These are phyloP conservation scores for Pseudognaphalium luteoalbum DNA, from an alignment of 129 eudicot species.

Conservation along the genomic window DNA sequence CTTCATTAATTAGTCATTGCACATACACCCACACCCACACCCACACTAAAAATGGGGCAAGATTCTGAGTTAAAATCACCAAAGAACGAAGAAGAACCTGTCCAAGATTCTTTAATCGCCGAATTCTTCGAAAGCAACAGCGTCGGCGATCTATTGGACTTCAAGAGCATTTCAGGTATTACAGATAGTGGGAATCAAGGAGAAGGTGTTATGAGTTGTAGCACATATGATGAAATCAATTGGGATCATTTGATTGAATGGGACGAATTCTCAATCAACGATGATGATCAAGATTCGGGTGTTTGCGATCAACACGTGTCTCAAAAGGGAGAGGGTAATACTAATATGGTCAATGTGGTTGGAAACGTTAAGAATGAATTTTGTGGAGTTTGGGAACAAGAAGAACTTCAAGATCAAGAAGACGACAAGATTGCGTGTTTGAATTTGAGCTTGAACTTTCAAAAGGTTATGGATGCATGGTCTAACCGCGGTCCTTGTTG, in stretches of 20 bases:
- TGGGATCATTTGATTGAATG: slow-evolving; percentile 34
- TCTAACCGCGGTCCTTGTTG: slow-evolving; percentile 40
- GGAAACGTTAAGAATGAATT: slow-evolving; percentile 25
- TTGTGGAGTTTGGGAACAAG: slow-evolving; percentile 27
- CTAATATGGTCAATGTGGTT: slow-evolving; percentile 17
- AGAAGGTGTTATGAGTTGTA: slow-evolving; percentile 19
- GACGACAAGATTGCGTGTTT: slow-evolving; percentile 33
- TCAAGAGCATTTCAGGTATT: slow-evolving; percentile 17
- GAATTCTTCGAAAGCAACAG: slow-evolving; percentile 28
- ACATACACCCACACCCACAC: neutral
- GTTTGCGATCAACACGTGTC: neutral
- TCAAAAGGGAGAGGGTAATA: slow-evolving; percentile 1
- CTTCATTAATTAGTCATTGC: neutral
- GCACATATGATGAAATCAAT: slow-evolving; percentile 17
- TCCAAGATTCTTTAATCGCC: slow-evolving; percentile 12
- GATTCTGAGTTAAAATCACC: slow-evolving; percentile 31
- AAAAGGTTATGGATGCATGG: slow-evolving; percentile 55
- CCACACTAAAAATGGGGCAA: slow-evolving; percentile 20
- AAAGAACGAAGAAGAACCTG: slow-evolving; percentile 34
- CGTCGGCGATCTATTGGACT: neutral
- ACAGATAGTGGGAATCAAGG: slow-evolving; percentile 12
- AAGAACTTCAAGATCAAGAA: slow-evolving; percentile 23
- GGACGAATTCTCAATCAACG: slow-evolving; percentile 25
- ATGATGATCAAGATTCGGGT: slow-evolving; percentile 17
- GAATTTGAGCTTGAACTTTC: slow-evolving; percentile 48